Base-by-base conservation (phyloP, 164 flowering plant genomes). In the Macadamia integrifolia region DNA sequence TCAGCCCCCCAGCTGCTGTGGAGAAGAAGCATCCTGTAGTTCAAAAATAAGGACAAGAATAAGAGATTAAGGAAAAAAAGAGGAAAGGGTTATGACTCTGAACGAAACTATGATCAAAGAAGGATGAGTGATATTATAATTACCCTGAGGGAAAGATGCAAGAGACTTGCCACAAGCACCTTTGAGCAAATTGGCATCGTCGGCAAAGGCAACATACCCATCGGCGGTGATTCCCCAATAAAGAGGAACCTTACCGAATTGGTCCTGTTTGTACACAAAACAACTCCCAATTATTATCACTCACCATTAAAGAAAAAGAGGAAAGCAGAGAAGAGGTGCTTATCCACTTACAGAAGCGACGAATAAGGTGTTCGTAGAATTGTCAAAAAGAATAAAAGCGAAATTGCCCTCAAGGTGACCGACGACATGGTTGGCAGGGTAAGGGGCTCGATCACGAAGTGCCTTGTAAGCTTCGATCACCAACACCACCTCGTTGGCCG, bases 201-300 rank as follows among this genome's bases (percentile, higher is more conserved):
- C 91, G 6, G 88, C 85, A 28, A 92, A 78, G 35, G 89, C 90
- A 58, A 84, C 81, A 44, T 81, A 92, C 3, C 92, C 97, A 78
- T 90, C 93, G 2, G 83, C 86, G 18, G 90, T 87, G 69, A 90
- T 73, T 2, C 97, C 97, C 97, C 96, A 92, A 67, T 58, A 86
- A 1, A 92, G 78, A 0, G 78, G 83, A 63, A 87, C 83, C 89
- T 91, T 80, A 55, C 70, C 77, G n/a, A 23, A 13, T 55, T 75
- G 72, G 52, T 75, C 78, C 78, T 75, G 72, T 49, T 35, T 35
- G 40, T 35, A 2, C 18, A 53, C 18, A 53, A 46, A 9, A 9
- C 3, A 53, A 53, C 1, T 0, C 57, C 57, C 57, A 46, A 46
- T 46, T 46, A 9, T 46, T 46, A 46, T 35, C 17, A 42, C 1